These are phyloP conservation scores for Crithidia fasciculata DNA, from an alignment of 208 protist species.

Conservation along the genomic window DNA sequence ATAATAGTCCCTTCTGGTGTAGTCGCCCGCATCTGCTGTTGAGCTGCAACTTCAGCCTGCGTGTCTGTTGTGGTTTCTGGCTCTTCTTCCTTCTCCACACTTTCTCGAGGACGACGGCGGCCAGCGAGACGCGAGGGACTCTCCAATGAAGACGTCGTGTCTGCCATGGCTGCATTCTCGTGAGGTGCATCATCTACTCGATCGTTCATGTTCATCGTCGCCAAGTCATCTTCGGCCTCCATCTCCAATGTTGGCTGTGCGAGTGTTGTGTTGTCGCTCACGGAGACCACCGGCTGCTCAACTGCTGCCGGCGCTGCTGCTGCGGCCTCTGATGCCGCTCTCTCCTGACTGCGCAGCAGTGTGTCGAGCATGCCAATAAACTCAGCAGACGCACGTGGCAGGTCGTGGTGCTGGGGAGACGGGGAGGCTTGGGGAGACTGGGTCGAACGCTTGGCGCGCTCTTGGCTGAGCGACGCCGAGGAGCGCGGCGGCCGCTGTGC, in stretches of 20 bases:
- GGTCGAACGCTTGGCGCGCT: conserved; percentile 8
- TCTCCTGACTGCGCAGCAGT: conserved; percentile 24
- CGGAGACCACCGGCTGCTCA: too few species aligned
- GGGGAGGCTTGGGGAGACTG: background rate
- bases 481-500: background rate
- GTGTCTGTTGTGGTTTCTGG: background rate
- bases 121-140: conserved; percentile 1
- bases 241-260: background rate
- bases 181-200: background rate
- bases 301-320: conserved; percentile 2
- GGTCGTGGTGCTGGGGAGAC: conserved; percentile 2
- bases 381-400: conserved; percentile 44
- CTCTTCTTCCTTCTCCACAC: background rate
- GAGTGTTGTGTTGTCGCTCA: too few species aligned
- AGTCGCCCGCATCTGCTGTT: too few species aligned
- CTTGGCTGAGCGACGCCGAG: conserved; percentile 1
- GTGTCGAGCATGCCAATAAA: conserved; percentile 45
- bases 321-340: background rate
- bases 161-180: background rate
- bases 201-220: background rate
- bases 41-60: background rate
- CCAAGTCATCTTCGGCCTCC: background rate
- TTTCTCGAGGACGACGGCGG: conserved; percentile 18
- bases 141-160: background rate
- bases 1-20: too few species aligned